These are phyloP conservation scores for Talaromyces pinophilus DNA, from an alignment of 2,329 filamentous ascomycete genomes.

Conservation along the genomic window DNA sequence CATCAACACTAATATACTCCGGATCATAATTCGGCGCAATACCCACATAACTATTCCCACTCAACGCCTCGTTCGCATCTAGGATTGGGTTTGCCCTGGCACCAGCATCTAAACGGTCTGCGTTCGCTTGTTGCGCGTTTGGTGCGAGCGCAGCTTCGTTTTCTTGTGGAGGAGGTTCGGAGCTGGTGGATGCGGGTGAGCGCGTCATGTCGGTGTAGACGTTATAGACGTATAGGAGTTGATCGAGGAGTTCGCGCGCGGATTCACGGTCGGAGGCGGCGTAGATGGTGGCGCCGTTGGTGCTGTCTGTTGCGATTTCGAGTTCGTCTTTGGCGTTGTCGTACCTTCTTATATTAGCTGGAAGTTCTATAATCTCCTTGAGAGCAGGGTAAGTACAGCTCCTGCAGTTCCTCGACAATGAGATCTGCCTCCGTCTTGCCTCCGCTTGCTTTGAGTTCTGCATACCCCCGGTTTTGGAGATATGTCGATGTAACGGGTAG, in stretches of 20 bases:
- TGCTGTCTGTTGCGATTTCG: constrained; percentile 53
- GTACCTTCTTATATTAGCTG: constrained; percentile 32
- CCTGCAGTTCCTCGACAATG: constrained; percentile 42
- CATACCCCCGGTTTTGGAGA: constrained; percentile 4
- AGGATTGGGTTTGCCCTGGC: constrained; percentile 6
- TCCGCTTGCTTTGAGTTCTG: constrained; percentile 17
- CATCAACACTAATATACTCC: constrained; percentile 29
- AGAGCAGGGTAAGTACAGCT: constrained; percentile 31
- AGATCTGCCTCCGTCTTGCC: constrained; percentile 36
- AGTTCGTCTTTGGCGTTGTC: constrained; percentile 52
- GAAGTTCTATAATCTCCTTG: background rate
- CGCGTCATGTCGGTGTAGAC: constrained; percentile 34
- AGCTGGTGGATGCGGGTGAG: constrained; percentile 9
- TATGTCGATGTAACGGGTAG: background rate
- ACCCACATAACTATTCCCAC: background rate
- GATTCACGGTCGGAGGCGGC: constrained; percentile 49
- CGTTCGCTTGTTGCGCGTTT: constrained; percentile 17
- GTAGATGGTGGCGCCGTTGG: constrained; percentile 48
- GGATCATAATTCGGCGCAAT: constrained; percentile 39
- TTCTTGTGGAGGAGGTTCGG: background rate
- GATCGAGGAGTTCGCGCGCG: constrained; percentile 49
- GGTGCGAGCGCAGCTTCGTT: constrained; percentile 8
- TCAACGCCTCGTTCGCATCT: background rate
- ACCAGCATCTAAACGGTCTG: constrained; percentile 17
- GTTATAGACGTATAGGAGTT: constrained; percentile 38